Evolutionary conservation across 2,329 filamentous ascomycete species (phyloP), one percentile per base, ranked within the genome.

Genomic region (Sordariomycetes sp.): DNA sequence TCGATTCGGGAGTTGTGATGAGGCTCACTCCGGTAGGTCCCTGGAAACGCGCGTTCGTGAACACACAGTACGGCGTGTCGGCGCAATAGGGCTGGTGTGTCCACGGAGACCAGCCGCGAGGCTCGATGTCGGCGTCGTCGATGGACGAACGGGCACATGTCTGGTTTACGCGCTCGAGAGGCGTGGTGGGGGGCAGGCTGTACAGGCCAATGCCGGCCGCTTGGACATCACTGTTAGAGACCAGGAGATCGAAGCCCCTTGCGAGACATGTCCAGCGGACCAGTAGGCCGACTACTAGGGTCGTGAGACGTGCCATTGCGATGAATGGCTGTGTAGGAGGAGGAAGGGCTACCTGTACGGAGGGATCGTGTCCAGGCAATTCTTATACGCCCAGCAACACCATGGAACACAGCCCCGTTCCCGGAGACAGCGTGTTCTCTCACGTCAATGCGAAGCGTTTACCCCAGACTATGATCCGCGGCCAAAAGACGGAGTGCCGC

Each of bases 1-100:
- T 68, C 10, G 62, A 64, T 54, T 68, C 65, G 0, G 69, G 69
- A 1, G 63, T 69, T 3, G 69, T 67, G 55, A 72, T 62, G 39
- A 73, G 59, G 54, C 67, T 70, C 55, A 70, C 60, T 22, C 69
- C 69, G 15, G 55, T 34, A n/a, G 15, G 17, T 2, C 64, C 66
- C 45, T 66, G 64, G 20, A 58, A 61, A 12, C 39, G 28, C 0
- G 62, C 56, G 58, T 67, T 64, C 17, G 64, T 67, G 62, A 64
- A 68, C 42, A 62, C 62, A 61, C 67, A 68, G 61, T 62, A 68
- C 3, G 60, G 60, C 32, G 58, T 56, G 17, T 57, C 54, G 25
- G 60, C 52, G 56, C 67, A 68, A 8, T 59, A 39, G 2, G 66
- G 67, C 1, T 56, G 57, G 52, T 66, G 64, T 4, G 64, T 65